Base-by-base conservation (phyloP, 2,329 filamentous ascomycete species). In the Colletotrichum limetticola region DNA sequence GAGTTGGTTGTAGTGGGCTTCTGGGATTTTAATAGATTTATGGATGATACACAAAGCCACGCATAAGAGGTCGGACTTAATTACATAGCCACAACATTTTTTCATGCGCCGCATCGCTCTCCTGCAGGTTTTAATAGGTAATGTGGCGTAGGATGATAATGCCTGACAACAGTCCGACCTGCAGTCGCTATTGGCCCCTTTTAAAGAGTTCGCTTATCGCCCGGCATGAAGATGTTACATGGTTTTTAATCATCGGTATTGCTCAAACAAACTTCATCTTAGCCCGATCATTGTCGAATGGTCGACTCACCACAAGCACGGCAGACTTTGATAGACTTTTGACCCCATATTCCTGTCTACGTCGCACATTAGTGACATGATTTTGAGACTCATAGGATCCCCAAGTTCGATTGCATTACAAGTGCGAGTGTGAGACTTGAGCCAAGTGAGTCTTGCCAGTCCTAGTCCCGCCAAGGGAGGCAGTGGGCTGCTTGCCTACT, bases 171-270 rank as follows among this genome's bases (percentile, higher is more conserved):
- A 22, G 59, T 28, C 37, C 4, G 22, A 22, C 7, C 69, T 68
- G 69, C 69, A 64, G 53, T n/a, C n/a, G 59, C 42, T 7, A 72
- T 72, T 72, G 70, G 66, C 32, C 30, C 32, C 37, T 59, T 53
- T 12, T 26, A 22, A 16, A 24, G 46, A 46, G 42, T 64, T 69
- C 66, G 66, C 70, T 72, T 72, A 72, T 72, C 70, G 42, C 32
- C 37, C 53, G 32, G 59, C 70, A 72, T 69, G 24, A 63, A 49
- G 30, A 30, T 7, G 59, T 37, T 49, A 58, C 66, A 64, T 64
- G 53, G 35, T 42, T 60, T 28, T 53, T 68, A 70, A 32, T 69
- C 55, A 69, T 69, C 42, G 59, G 55, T 60, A 70, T 69, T 72
- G 66, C 59, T 65, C 66, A 64, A 30, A 26, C 12, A 26, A 14